Evolutionary conservation across 305 asterid genomes (phyloP), one percentile per base, ranked within the genome.

Genomic region (Fraxinus paxiana): DNA sequence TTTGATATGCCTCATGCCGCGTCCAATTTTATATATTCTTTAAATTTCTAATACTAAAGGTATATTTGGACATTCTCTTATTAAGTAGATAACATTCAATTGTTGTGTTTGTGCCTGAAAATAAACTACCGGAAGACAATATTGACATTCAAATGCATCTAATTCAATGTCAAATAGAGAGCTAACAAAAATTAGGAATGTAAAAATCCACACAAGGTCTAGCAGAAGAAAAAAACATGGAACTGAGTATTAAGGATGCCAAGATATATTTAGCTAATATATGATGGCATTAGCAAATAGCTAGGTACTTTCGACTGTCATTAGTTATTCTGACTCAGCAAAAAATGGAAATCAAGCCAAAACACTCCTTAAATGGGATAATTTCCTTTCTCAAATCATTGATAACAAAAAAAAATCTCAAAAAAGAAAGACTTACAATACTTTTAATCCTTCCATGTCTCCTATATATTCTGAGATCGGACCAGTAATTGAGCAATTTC

Each of bases 401-500:
- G 3, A 54, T 24, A 70, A 56, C 65, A 80, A 56, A 76, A 13
- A 77, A 54, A 28, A 28, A 28, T 80, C 75, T 26, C 1, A 10
- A 24, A 48, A 65, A 56, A 30, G 71, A 61, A 61, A 61, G 71
- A 63, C 97, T 91, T 87, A 93, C 99, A 93, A 75, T 77, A 84
- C 80, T 80, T 78, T 81, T 78, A 95, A 80, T 0, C 0, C 0
- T 43, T 1, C 35, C 88, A 89, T 67, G 72, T 2, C 77, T 79
- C 88, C 88, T 9, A 95, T 6, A 86, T 87, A 83, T 9, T 56
- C 75, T 2, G 98, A 97, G 75, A 95, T 93, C 5, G 56, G 22
- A 82, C 90, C 98, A 59, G 4, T 28, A 85, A 95, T 89, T 10
- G 94, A 94, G 85, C 97, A 95, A 87, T 93, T 95, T 82, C 92